Conservation (phyloP, 2,329 filamentous ascomycete genomes). For the Monascus ruber region DNA sequence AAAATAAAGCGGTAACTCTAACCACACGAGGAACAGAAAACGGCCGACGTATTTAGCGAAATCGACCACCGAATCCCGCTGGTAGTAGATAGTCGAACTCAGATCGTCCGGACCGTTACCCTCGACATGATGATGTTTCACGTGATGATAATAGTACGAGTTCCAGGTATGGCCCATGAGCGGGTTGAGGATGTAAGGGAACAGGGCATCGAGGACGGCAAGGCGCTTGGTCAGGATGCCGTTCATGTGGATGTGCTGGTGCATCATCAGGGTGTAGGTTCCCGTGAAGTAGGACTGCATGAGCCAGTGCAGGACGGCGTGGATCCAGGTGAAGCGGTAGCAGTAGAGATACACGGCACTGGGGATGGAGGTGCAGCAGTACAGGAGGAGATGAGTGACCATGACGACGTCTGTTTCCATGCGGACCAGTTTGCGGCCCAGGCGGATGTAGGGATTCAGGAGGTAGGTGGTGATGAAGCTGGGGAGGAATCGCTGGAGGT, state of each 20-base stretch:
- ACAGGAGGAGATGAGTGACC: constrained; percentile 63
- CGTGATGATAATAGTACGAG: constrained; percentile 74
- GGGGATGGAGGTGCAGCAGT: constrained; percentile 57
- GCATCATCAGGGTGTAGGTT: constrained; percentile 69
- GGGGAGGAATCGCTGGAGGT: constrained; percentile 28
- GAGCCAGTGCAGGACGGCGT: constrained; percentile 53
- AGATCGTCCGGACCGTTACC: constrained; percentile 67
- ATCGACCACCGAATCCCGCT: constrained; percentile 55
- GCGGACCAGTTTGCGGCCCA: constrained; percentile 48
- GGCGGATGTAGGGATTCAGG: constrained; percentile 48
- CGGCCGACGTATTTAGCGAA: constrained; percentile 63
- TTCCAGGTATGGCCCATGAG: constrained; percentile 79
- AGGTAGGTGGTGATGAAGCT: constrained; percentile 37
- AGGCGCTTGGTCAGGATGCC: constrained; percentile 52
- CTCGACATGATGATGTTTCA: constrained; percentile 77
- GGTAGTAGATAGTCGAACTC: constrained; percentile 64
- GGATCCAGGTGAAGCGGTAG: constrained; percentile 52
- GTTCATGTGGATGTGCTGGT: constrained; percentile 71
- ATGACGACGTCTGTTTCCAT: constrained; percentile 64
- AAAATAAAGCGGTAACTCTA: constrained; percentile 67
- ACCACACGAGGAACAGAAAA: constrained; percentile 63
- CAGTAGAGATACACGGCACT: constrained; percentile 54
- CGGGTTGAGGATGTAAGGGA: constrained; percentile 64
- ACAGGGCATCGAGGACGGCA: constrained; percentile 48
- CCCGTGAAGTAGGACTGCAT: constrained; percentile 61